A percentile compares a stretch with the other conserved stretches of the same genome.
Evolutionary conservation across 73 alveolate species (phyloP).

Genomic region (Urostyla sp.): DNA sequence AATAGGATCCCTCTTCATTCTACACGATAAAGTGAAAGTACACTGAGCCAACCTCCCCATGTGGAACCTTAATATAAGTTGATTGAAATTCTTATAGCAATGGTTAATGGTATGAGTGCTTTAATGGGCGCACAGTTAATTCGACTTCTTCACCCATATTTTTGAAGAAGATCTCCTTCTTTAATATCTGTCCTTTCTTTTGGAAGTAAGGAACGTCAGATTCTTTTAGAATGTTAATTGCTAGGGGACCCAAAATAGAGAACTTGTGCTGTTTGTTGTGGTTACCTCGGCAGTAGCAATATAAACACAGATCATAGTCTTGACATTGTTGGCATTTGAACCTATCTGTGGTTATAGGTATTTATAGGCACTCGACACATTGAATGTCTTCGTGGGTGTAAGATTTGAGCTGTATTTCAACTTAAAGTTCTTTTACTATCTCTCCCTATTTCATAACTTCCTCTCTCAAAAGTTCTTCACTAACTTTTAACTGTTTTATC

Average conservation of each 20-base stretch:
- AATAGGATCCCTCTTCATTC: slow-evolving; percentile 58
- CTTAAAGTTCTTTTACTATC: slow-evolving; percentile 41
- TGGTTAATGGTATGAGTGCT: background rate
- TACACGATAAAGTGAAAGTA: slow-evolving; percentile 71
- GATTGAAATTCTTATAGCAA: slow-evolving; percentile 63
- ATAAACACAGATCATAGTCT: slow-evolving; percentile 64
- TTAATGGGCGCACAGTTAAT: slow-evolving; percentile 63
- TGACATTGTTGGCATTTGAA: slow-evolving; percentile 57
- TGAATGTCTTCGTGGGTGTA: slow-evolving; percentile 64
- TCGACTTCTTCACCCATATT: slow-evolving; percentile 74
- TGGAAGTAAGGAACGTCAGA: slow-evolving; percentile 50
- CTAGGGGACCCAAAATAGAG: slow-evolving; percentile 67
- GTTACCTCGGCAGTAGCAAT: slow-evolving; percentile 66
- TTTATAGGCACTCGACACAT: slow-evolving; percentile 69
- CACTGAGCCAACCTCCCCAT: slow-evolving; percentile 60
- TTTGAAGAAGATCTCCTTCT: slow-evolving; percentile 71
- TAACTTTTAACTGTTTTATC: slow-evolving; percentile 42
- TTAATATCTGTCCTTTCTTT: slow-evolving; percentile 57
- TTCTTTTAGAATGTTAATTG: slow-evolving; percentile 58
- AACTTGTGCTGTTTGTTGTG: slow-evolving; percentile 66
- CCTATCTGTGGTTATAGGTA: slow-evolving; percentile 67
- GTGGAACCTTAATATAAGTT: slow-evolving; percentile 55
- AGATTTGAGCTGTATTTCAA: slow-evolving; percentile 44
- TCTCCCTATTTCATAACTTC: slow-evolving; percentile 53
- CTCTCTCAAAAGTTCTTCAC: slow-evolving; percentile 20